A percentile compares a stretch with the other conserved stretches of the same genome.
phyloP scores from a whole-genome alignment of 768 basidiomycete species.

The Auricularia cornea region DNA sequence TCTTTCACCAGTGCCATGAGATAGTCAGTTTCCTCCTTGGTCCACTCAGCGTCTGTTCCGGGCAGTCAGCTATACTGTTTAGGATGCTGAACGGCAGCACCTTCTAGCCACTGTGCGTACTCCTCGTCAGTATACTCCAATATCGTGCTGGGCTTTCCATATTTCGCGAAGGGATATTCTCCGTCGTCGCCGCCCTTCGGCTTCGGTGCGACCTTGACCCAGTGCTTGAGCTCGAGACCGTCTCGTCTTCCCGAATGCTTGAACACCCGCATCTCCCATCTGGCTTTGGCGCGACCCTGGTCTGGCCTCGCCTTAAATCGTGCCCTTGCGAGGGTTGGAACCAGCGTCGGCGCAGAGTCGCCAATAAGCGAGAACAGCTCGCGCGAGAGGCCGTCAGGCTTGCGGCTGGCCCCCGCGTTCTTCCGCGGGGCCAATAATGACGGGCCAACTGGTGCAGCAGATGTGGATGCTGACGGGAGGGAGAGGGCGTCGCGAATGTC shows the following conservation, averaged over 20 bases:
- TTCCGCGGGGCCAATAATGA: conserved; percentile 40
- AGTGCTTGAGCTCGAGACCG: conserved; percentile 67
- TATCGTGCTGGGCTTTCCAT: conserved; percentile 57
- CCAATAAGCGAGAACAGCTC: conserved; percentile 94
- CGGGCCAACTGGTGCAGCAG: conserved; percentile 13
- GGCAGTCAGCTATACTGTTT: no score
- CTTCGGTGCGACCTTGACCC: conserved; percentile 61
- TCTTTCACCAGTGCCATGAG: conserved; percentile 71
- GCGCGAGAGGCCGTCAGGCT: conserved; percentile 85
- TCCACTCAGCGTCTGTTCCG: conserved; percentile 48
- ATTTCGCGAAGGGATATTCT: conserved; percentile 81
- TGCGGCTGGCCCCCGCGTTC: conserved; percentile 34
- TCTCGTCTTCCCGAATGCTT: conserved; percentile 64
- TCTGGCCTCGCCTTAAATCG: conserved; percentile 83
- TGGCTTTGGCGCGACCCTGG: conserved; percentile 30
- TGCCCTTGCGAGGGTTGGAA: conserved; percentile 70
- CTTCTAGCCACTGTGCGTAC: conserved; percentile 71
- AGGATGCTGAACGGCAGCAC: conserved; percentile 27
- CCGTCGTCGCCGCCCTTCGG: not conserved
- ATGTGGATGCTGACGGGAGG: conserved; percentile 32
- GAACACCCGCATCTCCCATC: conserved; percentile 74
- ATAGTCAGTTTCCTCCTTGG: conserved; percentile 89
- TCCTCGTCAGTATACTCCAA: conserved; percentile 81
- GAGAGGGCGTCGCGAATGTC: conserved; percentile 83
- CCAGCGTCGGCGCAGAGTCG: conserved; percentile 81